Evolutionary conservation across 2,329 filamentous ascomycete species (phyloP).

Genomic region (Sporothrix pseudoabietina): DNA sequence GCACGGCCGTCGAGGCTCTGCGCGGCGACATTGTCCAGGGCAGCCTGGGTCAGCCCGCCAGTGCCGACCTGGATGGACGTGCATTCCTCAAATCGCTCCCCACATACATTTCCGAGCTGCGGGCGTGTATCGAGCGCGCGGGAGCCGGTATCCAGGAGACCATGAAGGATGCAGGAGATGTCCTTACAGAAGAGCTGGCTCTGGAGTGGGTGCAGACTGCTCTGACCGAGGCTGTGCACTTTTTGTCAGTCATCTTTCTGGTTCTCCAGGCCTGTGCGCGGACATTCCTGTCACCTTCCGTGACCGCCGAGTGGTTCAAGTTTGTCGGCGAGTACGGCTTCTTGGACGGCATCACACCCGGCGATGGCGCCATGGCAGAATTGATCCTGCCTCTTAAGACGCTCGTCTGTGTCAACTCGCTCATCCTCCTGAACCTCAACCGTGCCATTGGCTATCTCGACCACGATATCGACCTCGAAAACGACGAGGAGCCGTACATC

Average conservation of each 20-base stretch:
- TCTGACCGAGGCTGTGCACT: slow-evolving; percentile 71
- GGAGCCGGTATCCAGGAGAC: slow-evolving; percentile 53
- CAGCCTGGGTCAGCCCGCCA: slow-evolving; percentile 3
- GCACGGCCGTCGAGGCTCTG: slow-evolving; percentile 23
- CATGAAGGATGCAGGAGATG: slow-evolving; percentile 51
- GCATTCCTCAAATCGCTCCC: slow-evolving; percentile 51
- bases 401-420: slow-evolving; percentile 68
- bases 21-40: slow-evolving; percentile 27
- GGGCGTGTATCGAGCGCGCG: slow-evolving; percentile 53
- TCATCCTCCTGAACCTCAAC: slow-evolving; percentile 69
- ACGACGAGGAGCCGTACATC: slow-evolving; percentile 62
- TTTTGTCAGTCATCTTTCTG: slow-evolving; percentile 72
- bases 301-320: slow-evolving; percentile 73
- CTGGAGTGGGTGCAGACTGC: slow-evolving; percentile 63
- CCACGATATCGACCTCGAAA: slow-evolving; percentile 50
- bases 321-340: slow-evolving; percentile 70
- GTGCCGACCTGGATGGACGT: slow-evolving; percentile 34
- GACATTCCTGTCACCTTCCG: slow-evolving; percentile 58
- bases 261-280: slow-evolving; percentile 61
- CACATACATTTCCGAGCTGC: slow-evolving; percentile 52
- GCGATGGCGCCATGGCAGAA: slow-evolving; percentile 49
- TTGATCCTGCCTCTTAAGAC: slow-evolving; percentile 68
- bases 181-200: slow-evolving; percentile 56
- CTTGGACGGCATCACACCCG: slow-evolving; percentile 62
- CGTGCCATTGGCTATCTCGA: slow-evolving; percentile 59